Percentiles rank a stretch among this genome's conserved stretches.
Evolutionary conservation across 2,329 filamentous ascomycete species (phyloP).

Genomic region (Fusarium brachygibbosum): DNA sequence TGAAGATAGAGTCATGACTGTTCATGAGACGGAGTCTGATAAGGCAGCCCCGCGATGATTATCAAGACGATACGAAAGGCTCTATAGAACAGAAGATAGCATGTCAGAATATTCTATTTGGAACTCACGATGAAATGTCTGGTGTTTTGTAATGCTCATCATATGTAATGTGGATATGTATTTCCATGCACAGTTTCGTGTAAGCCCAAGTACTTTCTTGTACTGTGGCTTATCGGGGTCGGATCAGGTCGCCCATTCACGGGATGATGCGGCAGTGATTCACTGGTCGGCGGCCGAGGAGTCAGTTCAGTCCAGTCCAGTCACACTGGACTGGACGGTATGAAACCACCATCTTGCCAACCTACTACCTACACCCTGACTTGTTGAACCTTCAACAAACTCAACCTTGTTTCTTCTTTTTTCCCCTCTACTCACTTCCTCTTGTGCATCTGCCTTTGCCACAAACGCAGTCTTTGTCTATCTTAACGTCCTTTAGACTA

Average conservation of each 20-base stretch:
- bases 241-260: slow-evolving; percentile 46
- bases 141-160: slow-evolving; percentile 10
- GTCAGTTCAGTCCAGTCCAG: slow-evolving; percentile 41
- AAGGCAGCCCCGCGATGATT: slow-evolving; percentile 38
- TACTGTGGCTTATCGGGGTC: slow-evolving; percentile 49
- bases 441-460: neutral
- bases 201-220: slow-evolving; percentile 34
- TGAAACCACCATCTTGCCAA: slow-evolving; percentile 10
- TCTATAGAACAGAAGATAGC: slow-evolving; percentile 1
- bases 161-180: slow-evolving; percentile 20
- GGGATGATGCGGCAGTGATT: slow-evolving; percentile 53
- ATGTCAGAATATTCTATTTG: slow-evolving; percentile 11
- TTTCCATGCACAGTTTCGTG: slow-evolving; percentile 14
- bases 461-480: slow-evolving; percentile 13
- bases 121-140: neutral
- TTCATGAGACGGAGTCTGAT: slow-evolving; percentile 27
- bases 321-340: slow-evolving; percentile 37
- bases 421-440: slow-evolving; percentile 3
- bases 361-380: slow-evolving; percentile 40
- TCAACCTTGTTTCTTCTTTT: slow-evolving; percentile 8
- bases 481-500: slow-evolving; percentile 12
- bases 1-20: slow-evolving; percentile 39
- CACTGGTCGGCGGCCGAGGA: slow-evolving; percentile 45
- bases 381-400: slow-evolving; percentile 36
- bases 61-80: slow-evolving; percentile 18